phyloP scores from a whole-genome alignment of 169 alveolate genomes.

The Perkinsus marinus region DNA sequence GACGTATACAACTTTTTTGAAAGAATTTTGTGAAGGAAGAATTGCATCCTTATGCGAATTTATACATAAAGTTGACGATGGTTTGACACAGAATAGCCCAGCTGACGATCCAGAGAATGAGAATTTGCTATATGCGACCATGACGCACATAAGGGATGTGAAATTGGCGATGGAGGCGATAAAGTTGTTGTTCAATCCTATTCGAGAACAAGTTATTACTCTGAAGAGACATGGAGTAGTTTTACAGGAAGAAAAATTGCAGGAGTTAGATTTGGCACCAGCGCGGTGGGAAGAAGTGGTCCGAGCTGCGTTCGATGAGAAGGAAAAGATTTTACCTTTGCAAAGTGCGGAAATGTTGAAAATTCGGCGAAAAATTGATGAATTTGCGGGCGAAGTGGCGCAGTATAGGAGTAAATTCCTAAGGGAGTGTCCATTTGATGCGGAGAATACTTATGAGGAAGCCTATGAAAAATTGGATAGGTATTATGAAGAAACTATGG shows the following conservation, averaged over 20 bases:
- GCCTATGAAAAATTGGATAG: conserved; percentile 8
- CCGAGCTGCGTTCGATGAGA: conserved; percentile 64
- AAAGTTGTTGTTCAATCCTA: conserved; percentile 51
- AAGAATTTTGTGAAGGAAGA: conserved; percentile 47
- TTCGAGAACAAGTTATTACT: conserved; percentile 50
- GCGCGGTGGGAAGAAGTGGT: conserved; percentile 68
- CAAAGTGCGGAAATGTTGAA: conserved; percentile 59
- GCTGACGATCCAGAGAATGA: conserved; percentile 57
- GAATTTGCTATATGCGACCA: conserved; percentile 61
- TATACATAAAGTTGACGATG: conserved; percentile 59
- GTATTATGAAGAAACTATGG: not conserved
- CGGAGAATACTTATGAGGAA: conserved; percentile 11
- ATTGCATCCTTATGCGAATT: conserved; percentile 60
- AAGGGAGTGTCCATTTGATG: conserved; percentile 9
- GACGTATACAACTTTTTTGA: conserved; percentile 57
- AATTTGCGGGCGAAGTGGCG: conserved; percentile 52
- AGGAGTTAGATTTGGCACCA: conserved; percentile 64
- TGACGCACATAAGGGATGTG: conserved; percentile 78
- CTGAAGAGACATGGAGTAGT: conserved; percentile 68
- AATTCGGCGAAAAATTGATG: conserved; percentile 53
- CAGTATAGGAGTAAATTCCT: not conserved
- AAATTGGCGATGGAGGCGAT: conserved; percentile 56
- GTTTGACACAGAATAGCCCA: conserved; percentile 52
- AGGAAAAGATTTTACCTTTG: conserved; percentile 62
- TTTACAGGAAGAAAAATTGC: conserved; percentile 60